Conservation (phyloP, 257 asterid species). For the Knoxia roxburghii region DNA sequence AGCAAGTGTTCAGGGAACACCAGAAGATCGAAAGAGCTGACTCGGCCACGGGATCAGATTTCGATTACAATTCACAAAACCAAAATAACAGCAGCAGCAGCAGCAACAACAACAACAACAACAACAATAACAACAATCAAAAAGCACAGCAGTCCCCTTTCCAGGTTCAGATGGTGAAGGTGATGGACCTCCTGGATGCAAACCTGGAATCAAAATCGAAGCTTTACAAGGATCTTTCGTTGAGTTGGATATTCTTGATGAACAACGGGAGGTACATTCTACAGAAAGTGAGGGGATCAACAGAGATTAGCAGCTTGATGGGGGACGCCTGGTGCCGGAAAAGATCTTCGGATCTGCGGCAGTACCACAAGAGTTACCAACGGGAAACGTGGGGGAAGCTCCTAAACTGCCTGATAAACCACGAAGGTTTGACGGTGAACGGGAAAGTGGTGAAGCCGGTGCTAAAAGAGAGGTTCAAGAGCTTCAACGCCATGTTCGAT, state of each 20-base stretch:
- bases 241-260: conserved; percentile 86
- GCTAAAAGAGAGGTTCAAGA: conserved; percentile 80
- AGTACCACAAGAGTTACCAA: conserved; percentile 81
- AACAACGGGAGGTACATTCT: conserved; percentile 84
- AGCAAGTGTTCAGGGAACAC: conserved; percentile 68
- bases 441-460: conserved; percentile 76
- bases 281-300: conserved; percentile 59
- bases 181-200: conserved; percentile 57
- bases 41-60: conserved; percentile 40
- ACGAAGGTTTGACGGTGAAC: conserved; percentile 58
- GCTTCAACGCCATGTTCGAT: conserved; percentile 68
- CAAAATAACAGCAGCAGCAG: not conserved
- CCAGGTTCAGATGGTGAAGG: conserved; percentile 45
- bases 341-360: conserved; percentile 65
- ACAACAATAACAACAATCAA: not conserved
- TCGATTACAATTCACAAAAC: conserved; percentile 14
- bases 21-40: conserved; percentile 56
- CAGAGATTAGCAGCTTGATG: conserved; percentile 44
- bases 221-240: conserved; percentile 55
- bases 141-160: conserved; percentile 30
- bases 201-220: conserved; percentile 69
- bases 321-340: conserved; percentile 71
- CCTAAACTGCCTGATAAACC: conserved; percentile 42
- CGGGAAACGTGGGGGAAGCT: conserved; percentile 87
- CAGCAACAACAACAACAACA: not conserved